These are phyloP conservation scores for Xylaria acuta DNA, from an alignment of 495 filamentous ascomycete species.

Conservation along the genomic window DNA sequence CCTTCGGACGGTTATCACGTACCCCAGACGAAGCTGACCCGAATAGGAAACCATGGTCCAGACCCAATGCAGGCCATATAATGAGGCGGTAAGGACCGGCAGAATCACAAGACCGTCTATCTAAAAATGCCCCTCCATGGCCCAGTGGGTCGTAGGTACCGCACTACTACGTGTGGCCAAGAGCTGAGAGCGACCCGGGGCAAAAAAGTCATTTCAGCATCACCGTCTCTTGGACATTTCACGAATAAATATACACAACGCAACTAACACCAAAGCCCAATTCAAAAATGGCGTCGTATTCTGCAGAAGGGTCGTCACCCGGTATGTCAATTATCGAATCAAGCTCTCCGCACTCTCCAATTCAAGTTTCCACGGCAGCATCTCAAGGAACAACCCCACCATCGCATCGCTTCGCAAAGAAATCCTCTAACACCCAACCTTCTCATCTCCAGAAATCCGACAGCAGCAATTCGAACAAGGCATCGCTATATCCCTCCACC, in stretches of 20 bases:
- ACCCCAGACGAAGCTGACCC: constrained; percentile 16
- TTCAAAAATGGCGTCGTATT: constrained; percentile 29
- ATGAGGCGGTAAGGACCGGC: constrained; percentile 30
- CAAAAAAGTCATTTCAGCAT: constrained; percentile 1
- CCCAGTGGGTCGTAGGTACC: no score
- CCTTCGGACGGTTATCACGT: not conserved
- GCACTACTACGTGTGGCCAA: not conserved
- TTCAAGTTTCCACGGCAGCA: not conserved
- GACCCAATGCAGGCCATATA: not conserved
- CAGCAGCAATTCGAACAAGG: constrained; percentile 77
- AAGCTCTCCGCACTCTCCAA: not conserved
- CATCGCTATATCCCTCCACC: constrained; percentile 77
- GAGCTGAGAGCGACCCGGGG: constrained; percentile 15
- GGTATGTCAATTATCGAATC: constrained; percentile 29
- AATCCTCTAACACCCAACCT: constrained; percentile 30
- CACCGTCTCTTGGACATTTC: not conserved
- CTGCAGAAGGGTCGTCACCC: constrained; percentile 34
- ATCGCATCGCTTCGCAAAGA: constrained; percentile 4
- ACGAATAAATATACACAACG: not conserved
- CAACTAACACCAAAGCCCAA: not conserved
- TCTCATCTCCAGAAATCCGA: constrained; percentile 71
- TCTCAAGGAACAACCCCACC: constrained; percentile 14
- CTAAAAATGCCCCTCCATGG: constrained; percentile 37
- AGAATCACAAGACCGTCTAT: constrained; percentile 32
- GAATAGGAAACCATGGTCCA: constrained; percentile 1